Conservation (phyloP, 495 filamentous ascomycete species). For the Neurospora tetraspora region DNA sequence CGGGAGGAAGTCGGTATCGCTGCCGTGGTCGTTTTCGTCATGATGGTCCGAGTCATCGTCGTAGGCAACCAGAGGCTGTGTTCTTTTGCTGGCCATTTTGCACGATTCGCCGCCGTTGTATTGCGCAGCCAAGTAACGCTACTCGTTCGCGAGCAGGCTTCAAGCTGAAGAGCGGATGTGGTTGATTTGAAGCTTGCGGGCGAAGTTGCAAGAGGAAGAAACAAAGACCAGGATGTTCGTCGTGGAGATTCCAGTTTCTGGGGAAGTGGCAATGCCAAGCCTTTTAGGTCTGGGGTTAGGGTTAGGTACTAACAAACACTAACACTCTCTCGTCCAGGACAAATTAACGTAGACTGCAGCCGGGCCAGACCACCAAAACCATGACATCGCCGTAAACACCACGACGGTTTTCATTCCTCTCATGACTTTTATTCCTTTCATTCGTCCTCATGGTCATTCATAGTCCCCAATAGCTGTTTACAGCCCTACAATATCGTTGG, state of each 20-base stretch:
- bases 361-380: too few species aligned
- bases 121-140: neutral
- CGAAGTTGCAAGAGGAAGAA: neutral
- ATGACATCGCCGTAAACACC: too few species aligned
- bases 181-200: neutral
- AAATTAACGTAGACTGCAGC: too few species aligned
- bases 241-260: neutral
- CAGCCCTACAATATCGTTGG: too few species aligned
- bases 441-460: too few species aligned
- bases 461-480: too few species aligned
- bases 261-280: neutral
- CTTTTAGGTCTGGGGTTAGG: neutral
- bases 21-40: neutral
- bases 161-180: neutral
- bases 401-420: too few species aligned
- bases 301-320: neutral
- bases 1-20: neutral
- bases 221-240: neutral
- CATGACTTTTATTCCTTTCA: too few species aligned
- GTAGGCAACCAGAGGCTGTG: neutral
- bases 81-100: neutral
- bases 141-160: neutral
- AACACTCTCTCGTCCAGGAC: neutral
- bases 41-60: neutral
- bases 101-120: neutral